phyloP scores from a whole-genome alignment of 2,329 filamentous ascomycete genomes.

The Metarhizium rileyi region DNA sequence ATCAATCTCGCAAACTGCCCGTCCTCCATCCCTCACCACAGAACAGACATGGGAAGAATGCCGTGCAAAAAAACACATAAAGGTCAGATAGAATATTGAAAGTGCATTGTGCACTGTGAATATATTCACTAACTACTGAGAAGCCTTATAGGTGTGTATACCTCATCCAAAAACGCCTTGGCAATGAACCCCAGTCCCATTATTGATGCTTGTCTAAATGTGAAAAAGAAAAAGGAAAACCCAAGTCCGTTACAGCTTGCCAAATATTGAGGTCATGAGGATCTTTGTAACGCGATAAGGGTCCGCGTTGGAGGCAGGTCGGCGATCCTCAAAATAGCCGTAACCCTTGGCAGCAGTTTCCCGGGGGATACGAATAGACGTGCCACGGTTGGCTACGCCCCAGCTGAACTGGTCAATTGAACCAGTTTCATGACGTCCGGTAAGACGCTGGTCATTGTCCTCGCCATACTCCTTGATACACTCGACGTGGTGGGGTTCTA shows the following conservation, averaged over 20 bases:
- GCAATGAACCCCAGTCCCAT: neutral
- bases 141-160: neutral
- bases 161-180: neutral
- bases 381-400: constrained; percentile 92
- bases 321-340: constrained; percentile 87
- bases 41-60: too few relatives aligned
- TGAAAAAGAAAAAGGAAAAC: neutral
- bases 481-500: constrained; percentile 66
- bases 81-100: too few relatives aligned
- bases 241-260: constrained; percentile 20
- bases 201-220: neutral
- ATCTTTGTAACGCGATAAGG: constrained; percentile 77
- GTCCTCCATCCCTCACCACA: too few relatives aligned
- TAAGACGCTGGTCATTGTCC: constrained; percentile 91
- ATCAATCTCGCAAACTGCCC: too few relatives aligned
- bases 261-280: constrained; percentile 59
- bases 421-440: constrained; percentile 88
- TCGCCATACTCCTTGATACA: constrained; percentile 93
- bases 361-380: constrained; percentile 85
- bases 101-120: neutral
- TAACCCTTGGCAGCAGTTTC: constrained; percentile 77
- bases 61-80: too few relatives aligned
- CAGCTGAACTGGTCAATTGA: constrained; percentile 88
- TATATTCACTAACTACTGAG: neutral
- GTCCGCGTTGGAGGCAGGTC: constrained; percentile 77